Evolutionary conservation across 768 basidiomycete genomes (phyloP).

Genomic region (Kwoniella dejecticola): DNA sequence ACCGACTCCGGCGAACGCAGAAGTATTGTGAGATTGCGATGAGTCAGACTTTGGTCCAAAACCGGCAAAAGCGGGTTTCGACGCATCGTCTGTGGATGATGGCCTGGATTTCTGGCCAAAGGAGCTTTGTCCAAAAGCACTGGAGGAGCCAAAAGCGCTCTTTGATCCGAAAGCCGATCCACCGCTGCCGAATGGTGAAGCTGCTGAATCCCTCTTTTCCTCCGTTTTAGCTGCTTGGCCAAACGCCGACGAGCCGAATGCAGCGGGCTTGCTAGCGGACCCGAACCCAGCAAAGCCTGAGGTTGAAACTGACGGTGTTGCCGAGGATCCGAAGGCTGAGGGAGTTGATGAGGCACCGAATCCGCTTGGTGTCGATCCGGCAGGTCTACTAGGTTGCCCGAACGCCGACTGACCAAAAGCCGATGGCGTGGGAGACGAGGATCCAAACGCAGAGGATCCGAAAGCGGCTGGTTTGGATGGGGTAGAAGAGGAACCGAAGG

Average conservation of each 20-base stretch:
- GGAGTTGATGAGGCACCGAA: slow-evolving; percentile 14
- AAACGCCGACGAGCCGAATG: slow-evolving; percentile 36
- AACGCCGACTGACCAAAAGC: slow-evolving; percentile 28
- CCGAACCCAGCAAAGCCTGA: slow-evolving; percentile 21
- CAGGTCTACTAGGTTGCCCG: slow-evolving; percentile 26
- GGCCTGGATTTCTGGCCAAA: slow-evolving; percentile 7
- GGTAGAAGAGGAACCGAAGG: slow-evolving; percentile 36
- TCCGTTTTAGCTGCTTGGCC: slow-evolving; percentile 25
- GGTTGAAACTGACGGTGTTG: slow-evolving; percentile 1
- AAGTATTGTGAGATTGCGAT: slow-evolving; percentile 9
- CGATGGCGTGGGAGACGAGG: slow-evolving; percentile 5
- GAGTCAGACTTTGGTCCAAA: slow-evolving; percentile 30
- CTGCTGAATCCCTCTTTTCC: slow-evolving; percentile 5
- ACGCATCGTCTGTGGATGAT: slow-evolving; percentile 8
- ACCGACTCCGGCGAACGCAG: slow-evolving; percentile 10
- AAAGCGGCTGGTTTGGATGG: slow-evolving; percentile 20
- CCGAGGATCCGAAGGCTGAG: slow-evolving; percentile 57
- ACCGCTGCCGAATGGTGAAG: slow-evolving; percentile 23
- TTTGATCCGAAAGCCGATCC: slow-evolving; percentile 27
- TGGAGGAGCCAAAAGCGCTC: slow-evolving; percentile 30
- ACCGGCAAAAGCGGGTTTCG: slow-evolving; percentile 22
- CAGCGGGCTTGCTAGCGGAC: slow-evolving; percentile 14
- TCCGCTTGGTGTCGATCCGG: slow-evolving; percentile 20
- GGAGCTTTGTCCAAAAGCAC: slow-evolving; percentile 37
- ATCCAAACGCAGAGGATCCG: slow-evolving; percentile 11